These are phyloP conservation scores for Phytophthora pini DNA, from an alignment of 352 stramenopile genomes.

Conservation along the genomic window DNA sequence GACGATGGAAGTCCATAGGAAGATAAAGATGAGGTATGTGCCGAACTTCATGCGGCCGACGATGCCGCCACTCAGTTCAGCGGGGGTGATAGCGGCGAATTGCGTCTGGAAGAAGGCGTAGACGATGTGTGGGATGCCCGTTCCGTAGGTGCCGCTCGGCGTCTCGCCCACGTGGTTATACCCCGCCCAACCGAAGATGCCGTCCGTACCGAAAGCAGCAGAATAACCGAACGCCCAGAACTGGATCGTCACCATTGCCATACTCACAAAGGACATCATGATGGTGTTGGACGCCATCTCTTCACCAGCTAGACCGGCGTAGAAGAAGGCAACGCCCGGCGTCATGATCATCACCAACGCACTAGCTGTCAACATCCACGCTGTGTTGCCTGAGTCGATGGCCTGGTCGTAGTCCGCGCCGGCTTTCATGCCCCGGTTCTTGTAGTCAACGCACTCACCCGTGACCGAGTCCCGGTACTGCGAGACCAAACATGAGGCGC, in stretches of 20 bases:
- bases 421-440: slow-evolving; percentile 42
- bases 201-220: slow-evolving; percentile 62
- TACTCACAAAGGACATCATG: slow-evolving; percentile 81
- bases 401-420: slow-evolving; percentile 33
- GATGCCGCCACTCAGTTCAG: slow-evolving; percentile 74
- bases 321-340: slow-evolving; percentile 78
- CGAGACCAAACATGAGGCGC: slow-evolving; percentile 17
- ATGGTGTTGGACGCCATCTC: slow-evolving; percentile 84
- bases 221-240: slow-evolving; percentile 85
- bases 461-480: slow-evolving; percentile 48
- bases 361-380: slow-evolving; percentile 63
- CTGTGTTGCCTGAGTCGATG: slow-evolving; percentile 63
- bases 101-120: slow-evolving; percentile 82
- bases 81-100: slow-evolving; percentile 81
- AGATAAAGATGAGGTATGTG: slow-evolving; percentile 72
- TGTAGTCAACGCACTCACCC: slow-evolving; percentile 48
- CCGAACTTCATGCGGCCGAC: slow-evolving; percentile 85
- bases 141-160: slow-evolving; percentile 54
- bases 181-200: slow-evolving; percentile 60
- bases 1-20: slow-evolving; percentile 80
- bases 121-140: slow-evolving; percentile 66
- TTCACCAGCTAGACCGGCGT: slow-evolving; percentile 74
- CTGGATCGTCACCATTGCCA: slow-evolving; percentile 83
- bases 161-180: slow-evolving; percentile 64
- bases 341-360: slow-evolving; percentile 80